Conservation (phyloP, 306 rosid genomes). For the Quercus robur region DNA sequence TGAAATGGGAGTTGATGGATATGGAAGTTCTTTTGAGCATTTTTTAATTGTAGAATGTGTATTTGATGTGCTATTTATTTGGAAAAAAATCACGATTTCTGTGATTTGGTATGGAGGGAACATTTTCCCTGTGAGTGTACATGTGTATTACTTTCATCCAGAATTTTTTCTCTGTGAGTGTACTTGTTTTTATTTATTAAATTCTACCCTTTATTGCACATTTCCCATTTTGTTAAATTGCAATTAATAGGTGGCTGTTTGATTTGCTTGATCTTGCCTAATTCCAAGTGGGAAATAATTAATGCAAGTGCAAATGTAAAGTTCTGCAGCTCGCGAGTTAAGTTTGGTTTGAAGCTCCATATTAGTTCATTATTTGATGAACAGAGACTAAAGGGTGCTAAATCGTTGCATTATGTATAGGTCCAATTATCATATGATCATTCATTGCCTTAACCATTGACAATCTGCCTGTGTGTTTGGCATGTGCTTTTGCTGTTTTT, state of each 20-base stretch:
- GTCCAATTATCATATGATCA: not conserved
- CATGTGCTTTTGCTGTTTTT: not conserved
- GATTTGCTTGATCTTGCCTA: conserved; percentile 3
- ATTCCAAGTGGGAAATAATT: not conserved
- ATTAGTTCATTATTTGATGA: not conserved
- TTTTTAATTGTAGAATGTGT: not conserved
- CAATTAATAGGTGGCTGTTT: not conserved
- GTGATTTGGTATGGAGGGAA: not conserved
- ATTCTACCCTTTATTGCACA: no score
- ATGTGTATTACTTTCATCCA: no score
- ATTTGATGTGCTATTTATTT: not conserved
- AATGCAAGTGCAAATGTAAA: not conserved
- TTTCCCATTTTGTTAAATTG: not conserved
- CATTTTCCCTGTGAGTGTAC: no score
- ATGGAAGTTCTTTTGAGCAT: no score
- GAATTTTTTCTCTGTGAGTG: no score
- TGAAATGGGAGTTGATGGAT: not conserved
- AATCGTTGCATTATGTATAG: not conserved
- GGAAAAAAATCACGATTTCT: not conserved
- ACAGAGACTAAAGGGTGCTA: not conserved
- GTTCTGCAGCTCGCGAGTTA: not conserved
- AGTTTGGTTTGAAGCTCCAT: not conserved
- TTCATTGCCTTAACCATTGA: not conserved
- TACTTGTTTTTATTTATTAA: no score
- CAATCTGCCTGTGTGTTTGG: not conserved